Base-by-base conservation (phyloP, 805 yeast genomes). In the Clavispora fructus region DNA sequence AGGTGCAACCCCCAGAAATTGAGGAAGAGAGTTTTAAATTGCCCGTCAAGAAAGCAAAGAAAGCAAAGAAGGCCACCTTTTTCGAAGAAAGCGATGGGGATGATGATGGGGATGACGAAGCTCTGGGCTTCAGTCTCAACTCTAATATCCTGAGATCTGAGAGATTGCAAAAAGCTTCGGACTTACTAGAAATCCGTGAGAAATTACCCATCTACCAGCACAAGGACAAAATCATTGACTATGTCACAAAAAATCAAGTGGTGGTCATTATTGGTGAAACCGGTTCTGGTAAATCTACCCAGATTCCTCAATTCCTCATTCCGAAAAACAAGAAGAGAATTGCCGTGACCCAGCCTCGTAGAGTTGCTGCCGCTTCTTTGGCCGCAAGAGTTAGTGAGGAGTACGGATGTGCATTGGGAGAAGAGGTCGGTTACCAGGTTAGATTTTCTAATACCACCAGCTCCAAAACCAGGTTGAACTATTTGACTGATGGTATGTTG, bases 221-320 rank as follows among this genome's bases (percentile, higher is more conserved):
- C 50, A 80, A 80, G 55, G 82, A 79, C 39, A 75, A 79, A 44
- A 76, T 92, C 14, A 60, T 86, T 49, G 67, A 74, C 9, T 78
- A 80, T 50, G 59, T 92, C 2, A 47, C 66, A 3, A 49, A 67
- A 10, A 78, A 83, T 56, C 82, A 77, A 51, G 95, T 90, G 6
- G 81, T 91, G 0, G 80, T 92, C 1, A 73, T 92, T 16, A 86
- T 94, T 60, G 98, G 98, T 66, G 98, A 92, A 61, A 92, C 99
- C 0, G 99, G 99, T 66, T 88, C 96, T 7, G 98, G 98, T 72
- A 92, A 92, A 62, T 91, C 98, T 4, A 92, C 99, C 0, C 99
- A 92, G 68, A 83, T 92, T 40, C 98, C 99, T 0, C 98, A 92
- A 61, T 84, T 92, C 53, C 61, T 92, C n/a, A 78, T 87, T 66